Evolutionary conservation across 2,329 filamentous ascomycete genomes (phyloP).

Genomic region (Calonectria hawksworthii): DNA sequence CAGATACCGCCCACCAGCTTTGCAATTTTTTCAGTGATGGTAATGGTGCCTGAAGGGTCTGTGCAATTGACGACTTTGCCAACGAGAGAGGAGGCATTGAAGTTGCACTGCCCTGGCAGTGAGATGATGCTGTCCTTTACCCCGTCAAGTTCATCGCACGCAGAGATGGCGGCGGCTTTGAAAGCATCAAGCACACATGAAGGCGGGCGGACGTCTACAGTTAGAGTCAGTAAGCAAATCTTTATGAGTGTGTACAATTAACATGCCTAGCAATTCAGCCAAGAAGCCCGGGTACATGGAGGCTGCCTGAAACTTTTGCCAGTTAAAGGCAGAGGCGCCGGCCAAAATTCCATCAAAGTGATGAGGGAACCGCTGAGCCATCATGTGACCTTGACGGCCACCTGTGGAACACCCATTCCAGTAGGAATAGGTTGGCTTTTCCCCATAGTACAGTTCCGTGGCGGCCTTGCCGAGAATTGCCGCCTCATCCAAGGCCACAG

Average conservation of each 20-base stretch:
- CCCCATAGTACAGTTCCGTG: slow-evolving; percentile 57
- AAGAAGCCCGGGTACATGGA: slow-evolving; percentile 36
- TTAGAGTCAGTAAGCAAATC: background rate
- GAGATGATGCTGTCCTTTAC: slow-evolving; percentile 62
- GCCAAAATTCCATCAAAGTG: slow-evolving; percentile 68
- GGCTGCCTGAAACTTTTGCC: slow-evolving; percentile 40
- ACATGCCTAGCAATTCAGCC: slow-evolving; percentile 24
- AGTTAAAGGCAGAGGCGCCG: slow-evolving; percentile 58
- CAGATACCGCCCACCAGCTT: background rate
- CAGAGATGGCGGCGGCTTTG: slow-evolving; percentile 55
- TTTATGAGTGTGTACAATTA: background rate
- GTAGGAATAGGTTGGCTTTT: slow-evolving; percentile 57
- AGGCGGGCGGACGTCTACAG: background rate
- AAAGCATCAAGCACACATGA: slow-evolving; percentile 46
- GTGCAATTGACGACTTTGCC: background rate
- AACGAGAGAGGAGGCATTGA: slow-evolving; percentile 39
- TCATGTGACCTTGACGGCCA: slow-evolving; percentile 67
- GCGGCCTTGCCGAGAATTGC: slow-evolving; percentile 55
- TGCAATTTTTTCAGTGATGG: background rate
- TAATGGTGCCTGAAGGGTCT: background rate
- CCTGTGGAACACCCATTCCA: slow-evolving; percentile 67
- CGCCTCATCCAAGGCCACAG: background rate
- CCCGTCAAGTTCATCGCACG: slow-evolving; percentile 65
- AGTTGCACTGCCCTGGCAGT: slow-evolving; percentile 56
- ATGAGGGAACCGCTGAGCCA: slow-evolving; percentile 64